Percentiles rank a stretch among this genome's conserved stretches.
Evolutionary conservation across 257 asterid species (phyloP).

Genomic region (Solanum megistacrolobum): DNA sequence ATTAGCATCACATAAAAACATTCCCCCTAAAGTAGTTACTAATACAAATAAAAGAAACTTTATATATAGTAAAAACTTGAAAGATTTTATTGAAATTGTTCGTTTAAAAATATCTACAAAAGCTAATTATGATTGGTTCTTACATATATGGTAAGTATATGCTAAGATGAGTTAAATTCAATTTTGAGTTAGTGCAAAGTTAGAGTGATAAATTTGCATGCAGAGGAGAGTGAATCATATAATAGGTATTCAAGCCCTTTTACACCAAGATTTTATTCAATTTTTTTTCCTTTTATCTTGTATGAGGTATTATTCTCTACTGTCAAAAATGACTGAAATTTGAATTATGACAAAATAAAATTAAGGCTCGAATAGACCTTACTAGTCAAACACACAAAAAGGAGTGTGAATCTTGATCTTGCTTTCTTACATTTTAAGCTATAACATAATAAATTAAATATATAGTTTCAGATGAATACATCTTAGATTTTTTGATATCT

Average conservation of each 20-base stretch:
- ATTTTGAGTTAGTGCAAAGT: not conserved
- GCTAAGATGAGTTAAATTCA: not conserved
- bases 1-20: not conserved
- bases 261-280: not conserved
- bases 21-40: not conserved
- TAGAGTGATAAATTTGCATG: not conserved
- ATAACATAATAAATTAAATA: not conserved
- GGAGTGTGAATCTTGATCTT: not conserved
- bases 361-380: not conserved
- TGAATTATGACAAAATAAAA: not conserved
- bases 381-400: not conserved
- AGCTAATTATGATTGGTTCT: not conserved
- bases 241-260: not conserved
- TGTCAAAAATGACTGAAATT: not conserved
- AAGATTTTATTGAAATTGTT: not conserved
- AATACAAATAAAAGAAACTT: too few relatives aligned
- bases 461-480: not conserved
- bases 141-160: not conserved
- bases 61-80: too few relatives aligned
- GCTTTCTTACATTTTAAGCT: not conserved
- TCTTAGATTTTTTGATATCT: not conserved
- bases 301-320: not conserved
- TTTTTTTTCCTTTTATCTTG: not conserved
- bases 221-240: not conserved
- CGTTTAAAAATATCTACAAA: not conserved